These are phyloP conservation scores for Colletotrichum simmondsii DNA, from an alignment of 2,329 filamentous ascomycete species.

Conservation along the genomic window DNA sequence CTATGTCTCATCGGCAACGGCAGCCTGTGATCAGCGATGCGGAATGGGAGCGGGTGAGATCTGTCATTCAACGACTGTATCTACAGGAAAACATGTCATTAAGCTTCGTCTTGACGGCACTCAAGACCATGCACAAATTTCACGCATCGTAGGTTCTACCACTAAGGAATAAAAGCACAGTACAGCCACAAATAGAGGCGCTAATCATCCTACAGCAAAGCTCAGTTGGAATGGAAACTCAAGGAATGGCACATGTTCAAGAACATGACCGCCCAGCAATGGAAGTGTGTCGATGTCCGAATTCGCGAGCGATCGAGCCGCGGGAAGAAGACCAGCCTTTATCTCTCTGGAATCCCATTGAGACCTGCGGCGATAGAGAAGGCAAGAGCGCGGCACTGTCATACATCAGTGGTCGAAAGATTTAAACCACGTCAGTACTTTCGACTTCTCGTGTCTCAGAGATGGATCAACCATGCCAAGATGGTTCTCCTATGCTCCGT, in stretches of 20 bases:
- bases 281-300: not conserved
- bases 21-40: not conserved
- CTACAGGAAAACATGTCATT: not conserved
- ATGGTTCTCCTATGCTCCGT: not conserved
- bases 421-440: not conserved
- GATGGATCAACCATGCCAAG: too few relatives aligned
- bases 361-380: rapidly evolving
- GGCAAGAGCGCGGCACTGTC: not conserved
- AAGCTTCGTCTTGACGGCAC: not conserved
- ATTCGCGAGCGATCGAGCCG: not conserved
- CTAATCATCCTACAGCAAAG: not conserved
- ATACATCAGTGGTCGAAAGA: not conserved
- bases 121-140: not conserved
- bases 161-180: too few relatives aligned
- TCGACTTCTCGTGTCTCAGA: rapidly evolving
- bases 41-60: not conserved
- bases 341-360: not conserved
- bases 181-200: too few relatives aligned
- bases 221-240: not conserved
- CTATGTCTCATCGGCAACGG: not conserved
- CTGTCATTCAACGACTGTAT: not conserved
- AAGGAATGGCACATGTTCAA: conserved; percentile 13
- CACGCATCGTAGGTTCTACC: not conserved
- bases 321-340: not conserved
- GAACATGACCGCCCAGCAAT: not conserved